These are phyloP conservation scores for Acacia pycnantha DNA, from an alignment of 331 rosid species.

Conservation along the genomic window DNA sequence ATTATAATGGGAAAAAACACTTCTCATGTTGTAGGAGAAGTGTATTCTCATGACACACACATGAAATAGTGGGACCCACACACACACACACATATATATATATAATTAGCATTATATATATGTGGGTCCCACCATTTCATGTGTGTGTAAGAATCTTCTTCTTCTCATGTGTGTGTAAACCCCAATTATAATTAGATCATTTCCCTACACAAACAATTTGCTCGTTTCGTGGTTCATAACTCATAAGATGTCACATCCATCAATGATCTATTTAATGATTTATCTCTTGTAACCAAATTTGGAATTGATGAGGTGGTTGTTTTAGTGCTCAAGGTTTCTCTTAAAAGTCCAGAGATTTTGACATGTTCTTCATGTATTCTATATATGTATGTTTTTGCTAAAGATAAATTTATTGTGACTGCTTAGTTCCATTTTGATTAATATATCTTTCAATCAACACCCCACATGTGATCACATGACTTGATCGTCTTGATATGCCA, in stretches of 20 bases:
- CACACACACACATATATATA: too few species aligned
- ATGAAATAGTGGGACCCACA: too few species aligned
- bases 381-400: not conserved
- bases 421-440: not conserved
- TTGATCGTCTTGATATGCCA: slow-evolving; percentile 17
- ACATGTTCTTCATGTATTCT: slow-evolving; percentile 4
- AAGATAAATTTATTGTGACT: slow-evolving; percentile 5
- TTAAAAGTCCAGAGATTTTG: not conserved
- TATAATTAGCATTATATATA: too few species aligned
- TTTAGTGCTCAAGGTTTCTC: not conserved
- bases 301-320: not conserved
- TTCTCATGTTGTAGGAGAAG: too few species aligned
- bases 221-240: not conserved
- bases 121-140: too few species aligned
- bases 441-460: slow-evolving; percentile 21
- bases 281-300: not conserved
- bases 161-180: too few species aligned
- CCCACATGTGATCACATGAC: slow-evolving; percentile 39
- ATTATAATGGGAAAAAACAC: too few species aligned
- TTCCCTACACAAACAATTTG: not conserved
- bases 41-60: too few species aligned
- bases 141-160: too few species aligned
- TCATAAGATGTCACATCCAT: not conserved
- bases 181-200: not conserved
- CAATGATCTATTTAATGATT: not conserved